Evolutionary conservation across 257 asterid species (phyloP), one percentile per base, ranked within the genome.

Genomic region (Salvia splendens): DNA sequence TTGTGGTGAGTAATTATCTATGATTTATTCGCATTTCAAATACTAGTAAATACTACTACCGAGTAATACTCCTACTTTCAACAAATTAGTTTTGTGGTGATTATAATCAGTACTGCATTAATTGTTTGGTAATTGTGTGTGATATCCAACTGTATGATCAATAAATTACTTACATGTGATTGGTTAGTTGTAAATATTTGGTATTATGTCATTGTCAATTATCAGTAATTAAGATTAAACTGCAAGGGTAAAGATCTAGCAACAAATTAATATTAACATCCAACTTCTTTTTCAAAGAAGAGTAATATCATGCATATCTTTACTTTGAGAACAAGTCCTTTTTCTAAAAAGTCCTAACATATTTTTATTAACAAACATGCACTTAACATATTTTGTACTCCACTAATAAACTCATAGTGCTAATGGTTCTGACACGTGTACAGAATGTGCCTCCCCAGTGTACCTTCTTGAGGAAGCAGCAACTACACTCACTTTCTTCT

Each of bases 391-490:
- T 28, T 54, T 5, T 17, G 20, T 17, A 17, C 20, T n/a, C n/a
- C n/a, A 17, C 20, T 17, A 17, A 17, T 17, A 17, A 17, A 17
- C 30, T 24, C 30, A 24, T 24, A 2, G 30, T 24, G 30, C 30
- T 24, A 24, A 24, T 24, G 30, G 30, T 24, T 24, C 30, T 24
- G 30, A 24, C 30, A 24, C 32, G 0, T 14, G 14, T 11, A 38
- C 11, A 16, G 35, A 16, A 36, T 36, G 12, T 33, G 14, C 12
- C 8, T 24, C 16, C 14, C 14, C 30, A 54, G 11, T 20, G 56
- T 61, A 52, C 61, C n/a, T 15, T 52, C 16, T 60, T 33, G 14
- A 42, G 30, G 65, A 33, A 51, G 49, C 41, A 61, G 46, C 38
- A 24, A 38, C 45, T 5, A 6, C 4, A 10, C 2, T 4, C 47